Base-by-base conservation (phyloP, 129 eudicot genomes). In the Apium graveolens region DNA sequence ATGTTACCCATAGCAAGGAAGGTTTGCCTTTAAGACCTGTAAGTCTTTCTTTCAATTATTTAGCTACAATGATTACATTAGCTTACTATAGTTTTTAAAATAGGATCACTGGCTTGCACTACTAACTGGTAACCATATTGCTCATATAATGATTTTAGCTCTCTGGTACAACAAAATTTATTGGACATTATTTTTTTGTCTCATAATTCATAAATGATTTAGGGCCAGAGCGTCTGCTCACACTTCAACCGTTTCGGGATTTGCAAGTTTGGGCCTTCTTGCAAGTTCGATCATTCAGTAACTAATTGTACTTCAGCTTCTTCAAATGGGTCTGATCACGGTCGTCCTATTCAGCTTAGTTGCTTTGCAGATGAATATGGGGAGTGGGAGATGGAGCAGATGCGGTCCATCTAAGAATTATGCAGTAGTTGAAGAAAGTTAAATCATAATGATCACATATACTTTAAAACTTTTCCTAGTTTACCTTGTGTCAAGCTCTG, bases 21-120 rank as follows among this genome's bases (percentile, higher is more conserved):
- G 97, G 98, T 78, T 82, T 95, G 84, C 98, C 97, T 60, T 86
- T 91, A 80, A 78, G 98, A 88, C 96, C 96, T 72, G 98, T 95
- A 88, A 95, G 97, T 90, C 82, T 71, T 82, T 32, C 53, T 72
- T 41, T 32, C 7, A 29, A 66, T 65, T 4, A 65, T 66, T 31
- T 31, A 66, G 34, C 18, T 63, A 63, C 7, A 63, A 10, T 11
- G 0, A 29, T 34, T 27, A 66, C 39, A 32, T 66, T 16, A 66
- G 6, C 72, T 32, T 66, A 12, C 4, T 31, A 12, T 31, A 66
- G 39, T 13, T 31, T 63, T 27, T 27, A 5, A 66, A 31, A 66
- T 11, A 27, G 24, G 32, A 14, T 66, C 0, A 14, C 3, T 38
- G 37, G 24, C 41, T 66, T 66, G 39, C 39, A 32, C 32, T 4